Base-by-base conservation (phyloP, 2,329 filamentous ascomycete species). In the Fusarium virguliforme region DNA sequence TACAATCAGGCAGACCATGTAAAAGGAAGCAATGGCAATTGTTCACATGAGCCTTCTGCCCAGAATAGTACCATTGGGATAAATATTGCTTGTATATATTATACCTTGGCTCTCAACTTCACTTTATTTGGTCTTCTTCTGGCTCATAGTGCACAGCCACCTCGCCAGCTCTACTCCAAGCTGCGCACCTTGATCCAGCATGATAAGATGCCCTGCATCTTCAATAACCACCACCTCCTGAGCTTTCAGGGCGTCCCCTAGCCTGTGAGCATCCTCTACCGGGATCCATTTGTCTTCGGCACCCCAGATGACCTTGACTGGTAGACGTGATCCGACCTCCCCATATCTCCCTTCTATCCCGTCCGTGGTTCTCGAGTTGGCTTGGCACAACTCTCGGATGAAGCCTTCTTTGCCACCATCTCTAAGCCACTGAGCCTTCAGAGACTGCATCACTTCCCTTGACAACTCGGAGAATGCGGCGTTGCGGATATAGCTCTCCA, bases 291-390 rank as follows among this genome's bases (percentile, higher is more conserved):
- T 65, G 65, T 86, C 83, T 4, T 84, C 71, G 26, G 75, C 76
- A 1, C 83, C 84, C 83, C 83, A 85, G 8, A 85, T 77, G 6
- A 86, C 75, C 64, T 78, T 81, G 6, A 85, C 79, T 0, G 82
- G 81, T 10, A 82, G 65, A 13, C 63, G 75, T 22, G 75, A 64
- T 6, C 82, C 79, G 1, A 84, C 75, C 28, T 79, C 75, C 3
- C 73, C 60, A 50, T 85, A 82, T 70, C 76, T 74, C 12, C 70
- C 74, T 59, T 83, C 82, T n/a, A 85, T 80, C 34, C 57, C 73
- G 7, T 76, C 70, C 1, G 75, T 77, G 8, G 53, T 64, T 8
- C 75, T 65, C 2, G 58, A 74, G 28, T 76, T 75, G 15, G 75
- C 75, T 13, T 77, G 75, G 3, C 75, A 76, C 60, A 85, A 77